Percentiles rank a stretch among this genome's conserved stretches.
These are phyloP conservation scores for Pelargonium cotyledonis DNA, from an alignment of 441 rosid genomes.

Conservation along the genomic window DNA sequence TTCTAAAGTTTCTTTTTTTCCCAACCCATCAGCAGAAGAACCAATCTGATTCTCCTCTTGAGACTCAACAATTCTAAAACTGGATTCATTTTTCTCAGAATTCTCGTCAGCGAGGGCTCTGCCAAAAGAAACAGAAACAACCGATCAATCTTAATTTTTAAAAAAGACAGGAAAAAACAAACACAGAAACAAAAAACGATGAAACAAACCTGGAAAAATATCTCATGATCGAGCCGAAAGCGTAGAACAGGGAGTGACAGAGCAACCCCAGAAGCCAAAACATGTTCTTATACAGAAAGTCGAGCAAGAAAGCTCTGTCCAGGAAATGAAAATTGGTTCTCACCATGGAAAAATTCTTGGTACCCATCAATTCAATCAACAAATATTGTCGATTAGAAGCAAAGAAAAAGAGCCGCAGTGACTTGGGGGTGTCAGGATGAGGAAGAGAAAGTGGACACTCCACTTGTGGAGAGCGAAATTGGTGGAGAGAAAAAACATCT, in stretches of 20 bases:
- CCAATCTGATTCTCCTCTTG: neutral
- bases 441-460: neutral
- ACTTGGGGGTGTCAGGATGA: neutral
- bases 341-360: neutral
- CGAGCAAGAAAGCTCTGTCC: too few relatives aligned
- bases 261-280: constrained; percentile 2
- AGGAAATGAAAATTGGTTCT: neutral
- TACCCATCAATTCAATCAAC: constrained; percentile 1
- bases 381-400: neutral
- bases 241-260: neutral
- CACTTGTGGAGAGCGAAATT: neutral
- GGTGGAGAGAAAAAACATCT: neutral
- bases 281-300: neutral
- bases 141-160: too few relatives aligned
- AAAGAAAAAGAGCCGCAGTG: neutral
- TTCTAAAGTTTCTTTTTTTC: neutral
- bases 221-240: neutral
- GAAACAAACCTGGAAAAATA: neutral
- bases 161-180: too few relatives aligned
- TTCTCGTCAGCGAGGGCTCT: too few relatives aligned
- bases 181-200: neutral
- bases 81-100: too few relatives aligned
- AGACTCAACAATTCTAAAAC: too few relatives aligned
- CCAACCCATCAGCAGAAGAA: neutral
- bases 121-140: too few relatives aligned